Evolutionary conservation across 2,329 filamentous ascomycete species (phyloP), one percentile per base, ranked within the genome.

Genomic region (Didymellaceae sp.): DNA sequence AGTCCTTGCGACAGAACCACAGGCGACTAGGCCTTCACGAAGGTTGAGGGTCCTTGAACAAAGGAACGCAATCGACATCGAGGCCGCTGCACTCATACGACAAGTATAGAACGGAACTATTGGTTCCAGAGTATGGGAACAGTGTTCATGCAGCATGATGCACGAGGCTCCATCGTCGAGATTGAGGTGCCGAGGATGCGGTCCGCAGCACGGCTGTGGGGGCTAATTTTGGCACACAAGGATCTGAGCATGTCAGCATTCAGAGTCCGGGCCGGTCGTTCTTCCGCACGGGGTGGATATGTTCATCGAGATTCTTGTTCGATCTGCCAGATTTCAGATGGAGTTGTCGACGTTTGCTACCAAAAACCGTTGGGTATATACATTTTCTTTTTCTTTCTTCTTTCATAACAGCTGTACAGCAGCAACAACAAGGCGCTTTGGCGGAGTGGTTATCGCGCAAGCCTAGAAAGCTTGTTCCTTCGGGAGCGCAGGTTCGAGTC

Each of bases 401-500:
- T n/a, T n/a, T n/a, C n/a, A n/a, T n/a, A n/a, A n/a, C n/a, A n/a
- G n/a, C n/a, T n/a, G n/a, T n/a, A n/a, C n/a, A n/a, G n/a, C n/a
- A n/a, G n/a, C n/a, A n/a, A n/a, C n/a, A n/a, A n/a, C n/a, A n/a
- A n/a, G 68, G 70, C 70, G 68, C 66, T 59, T 63, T 73, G 70
- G 70, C 70, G 67, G 69, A 73, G 70, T 73, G 70, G 70, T 73
- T 73, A 73, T 73, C 69, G 70, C 70, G 69, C 66, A 73, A 71
- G 70, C 70, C 70, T 73, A 72, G 70, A 72, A 72, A 72, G 70
- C 70, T 71, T 73, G 66, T 73, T 73, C 70, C 70, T 71, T 73
- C 69, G 69, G 70, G 70, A 73, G 70, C 70, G 69, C 66, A 63
- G 63, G 70, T 73, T 73, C 70, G 67, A 73, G 66, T 73, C 68